phyloP scores from a whole-genome alignment of 139 green algal genomes.

The Picochlorum sp. region DNA sequence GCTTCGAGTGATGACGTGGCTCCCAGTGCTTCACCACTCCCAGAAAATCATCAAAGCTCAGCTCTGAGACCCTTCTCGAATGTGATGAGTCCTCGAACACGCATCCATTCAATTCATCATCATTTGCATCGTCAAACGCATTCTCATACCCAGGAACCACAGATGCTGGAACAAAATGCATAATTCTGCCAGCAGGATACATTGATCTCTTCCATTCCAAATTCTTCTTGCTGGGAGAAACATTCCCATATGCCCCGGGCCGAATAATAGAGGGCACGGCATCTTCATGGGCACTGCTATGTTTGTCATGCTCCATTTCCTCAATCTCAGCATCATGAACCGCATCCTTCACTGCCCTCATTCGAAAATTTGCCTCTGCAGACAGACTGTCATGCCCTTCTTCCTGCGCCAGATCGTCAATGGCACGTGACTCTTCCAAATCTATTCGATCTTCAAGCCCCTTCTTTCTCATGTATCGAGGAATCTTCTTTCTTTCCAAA shows the following conservation, averaged over 20 bases:
- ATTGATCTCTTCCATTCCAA: conserved; percentile 35
- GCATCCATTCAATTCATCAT: background rate
- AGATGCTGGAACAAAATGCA: conserved; percentile 66
- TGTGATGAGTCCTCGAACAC: background rate
- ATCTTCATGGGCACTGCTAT: background rate
- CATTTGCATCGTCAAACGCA: background rate
- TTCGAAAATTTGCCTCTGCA: conserved; percentile 4
- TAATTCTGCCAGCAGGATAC: conserved; percentile 69
- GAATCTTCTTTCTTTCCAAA: too few relatives aligned
- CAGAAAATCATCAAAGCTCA: conserved; percentile 10
- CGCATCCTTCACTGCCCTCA: conserved; percentile 25
- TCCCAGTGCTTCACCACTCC: conserved; percentile 4
- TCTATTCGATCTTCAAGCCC: too few relatives aligned
- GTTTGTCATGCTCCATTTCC: conserved; percentile 2
- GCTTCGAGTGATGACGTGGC: background rate
- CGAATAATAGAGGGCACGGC: conserved; percentile 25
- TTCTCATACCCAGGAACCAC: conserved; percentile 17
- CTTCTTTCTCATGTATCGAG: too few relatives aligned
- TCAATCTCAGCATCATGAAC: conserved; percentile 28
- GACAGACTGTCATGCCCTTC: background rate
- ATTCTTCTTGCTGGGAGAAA: background rate
- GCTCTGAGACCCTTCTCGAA: background rate
- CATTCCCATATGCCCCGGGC: conserved; percentile 9
- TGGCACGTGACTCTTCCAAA: too few relatives aligned
- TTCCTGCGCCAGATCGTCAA: background rate